Base-by-base conservation (phyloP, 139 green algal genomes). In the Haematococcus lacustris region DNA sequence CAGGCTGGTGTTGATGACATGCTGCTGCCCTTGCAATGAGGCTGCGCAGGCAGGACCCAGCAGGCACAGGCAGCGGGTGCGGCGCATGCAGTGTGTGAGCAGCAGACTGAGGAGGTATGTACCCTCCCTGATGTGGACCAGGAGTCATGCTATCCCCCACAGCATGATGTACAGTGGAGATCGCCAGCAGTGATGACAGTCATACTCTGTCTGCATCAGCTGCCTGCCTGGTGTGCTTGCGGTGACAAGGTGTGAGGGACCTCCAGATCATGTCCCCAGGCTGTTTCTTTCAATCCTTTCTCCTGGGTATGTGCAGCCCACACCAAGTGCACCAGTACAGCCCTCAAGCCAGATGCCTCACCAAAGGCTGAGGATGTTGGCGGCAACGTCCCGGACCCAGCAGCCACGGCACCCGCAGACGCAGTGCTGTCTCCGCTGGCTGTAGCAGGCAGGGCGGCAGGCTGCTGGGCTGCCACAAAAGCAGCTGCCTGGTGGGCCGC, bases 1-100 rank as follows among this genome's bases (percentile, higher is more conserved):
- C n/a, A n/a, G n/a, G n/a, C n/a, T n/a, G n/a, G n/a, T n/a, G n/a
- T n/a, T n/a, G n/a, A n/a, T n/a, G n/a, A n/a, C n/a, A n/a, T 64
- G 43, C 47, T 72, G 67, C 67, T 72, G 67, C n/a, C 67, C 65
- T 71, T 71, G 67, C 41, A 72, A 47, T 3, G 67, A 72, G 6
- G 67, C 67, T 72, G 43, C 66, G 61, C 32, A 32, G 60, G 21
- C 47, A 57, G 13, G 47, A 21, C 47, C 47, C 13, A 21, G 47
- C 47, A 57, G 47, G 47, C 13, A 57, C 13, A 57, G 47, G 47
- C 13, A 57, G 47, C 47, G 21, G 13, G 13, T 57, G 13, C 13
- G 47, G 13, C 47, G 21, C 47, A 57, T 57, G 13, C 47, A 57
- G 47, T 21, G 21, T n/a, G 47, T 65, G 57, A 47, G 61, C 61